These are phyloP conservation scores for Lactifluus hygrophoroides DNA, from an alignment of 768 basidiomycete species.

Conservation along the genomic window DNA sequence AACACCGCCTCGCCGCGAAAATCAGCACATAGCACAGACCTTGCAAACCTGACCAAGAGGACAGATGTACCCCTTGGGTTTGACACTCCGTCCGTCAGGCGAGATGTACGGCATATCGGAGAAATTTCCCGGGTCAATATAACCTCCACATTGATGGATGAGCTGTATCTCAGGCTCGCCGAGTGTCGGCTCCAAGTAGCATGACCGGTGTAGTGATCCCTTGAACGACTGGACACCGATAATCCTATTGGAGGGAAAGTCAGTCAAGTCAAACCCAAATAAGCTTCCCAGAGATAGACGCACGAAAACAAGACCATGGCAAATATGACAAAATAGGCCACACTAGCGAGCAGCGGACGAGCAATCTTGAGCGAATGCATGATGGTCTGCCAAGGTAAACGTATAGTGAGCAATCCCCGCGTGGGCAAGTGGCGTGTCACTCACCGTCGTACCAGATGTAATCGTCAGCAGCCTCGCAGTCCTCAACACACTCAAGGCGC, in stretches of 20 bases:
- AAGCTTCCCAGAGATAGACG: slow-evolving; percentile 24
- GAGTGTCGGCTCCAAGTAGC: slow-evolving; percentile 44
- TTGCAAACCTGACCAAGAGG: slow-evolving; percentile 78
- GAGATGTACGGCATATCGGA: slow-evolving; percentile 36
- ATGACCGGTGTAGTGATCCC: slow-evolving; percentile 66
- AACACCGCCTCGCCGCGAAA: background rate
- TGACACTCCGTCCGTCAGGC: slow-evolving; percentile 29
- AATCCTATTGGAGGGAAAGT: slow-evolving; percentile 40
- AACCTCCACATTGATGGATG: slow-evolving; percentile 70
- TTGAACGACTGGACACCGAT: slow-evolving; percentile 94
- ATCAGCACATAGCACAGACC: slow-evolving; percentile 35
- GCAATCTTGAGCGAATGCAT: slow-evolving; percentile 89
- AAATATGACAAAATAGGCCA: slow-evolving; percentile 87
- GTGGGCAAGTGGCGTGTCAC: slow-evolving; percentile 23
- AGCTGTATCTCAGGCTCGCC: slow-evolving; percentile 44
- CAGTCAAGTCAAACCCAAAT: background rate
- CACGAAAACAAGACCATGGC: slow-evolving; percentile 85
- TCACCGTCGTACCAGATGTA: slow-evolving; percentile 84
- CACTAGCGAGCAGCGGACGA: slow-evolving; percentile 78
- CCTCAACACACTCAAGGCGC: slow-evolving; percentile 80
- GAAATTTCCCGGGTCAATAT: slow-evolving; percentile 54
- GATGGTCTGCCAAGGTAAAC: slow-evolving; percentile 47
- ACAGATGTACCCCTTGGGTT: slow-evolving; percentile 81
- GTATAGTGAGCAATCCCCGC: background rate
- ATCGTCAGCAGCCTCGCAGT: slow-evolving; percentile 76